Conservation (phyloP, 352 stramenopile species). For the Phytophthora sojae region DNA sequence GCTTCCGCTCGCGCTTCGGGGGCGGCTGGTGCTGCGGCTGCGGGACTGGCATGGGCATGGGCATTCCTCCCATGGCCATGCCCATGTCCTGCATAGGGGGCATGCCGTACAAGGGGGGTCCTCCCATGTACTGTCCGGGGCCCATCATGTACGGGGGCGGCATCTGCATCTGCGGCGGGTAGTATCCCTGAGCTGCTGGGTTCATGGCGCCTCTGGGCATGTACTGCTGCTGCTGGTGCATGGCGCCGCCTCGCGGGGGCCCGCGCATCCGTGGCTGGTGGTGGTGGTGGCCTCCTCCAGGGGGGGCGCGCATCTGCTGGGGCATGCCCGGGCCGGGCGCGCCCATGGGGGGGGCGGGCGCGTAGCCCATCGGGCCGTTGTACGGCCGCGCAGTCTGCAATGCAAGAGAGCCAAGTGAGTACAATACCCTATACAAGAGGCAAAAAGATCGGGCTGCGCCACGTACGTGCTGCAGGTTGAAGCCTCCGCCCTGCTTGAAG, state of each 20-base stretch:
- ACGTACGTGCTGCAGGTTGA: constrained; percentile 54
- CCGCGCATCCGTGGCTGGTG: constrained; percentile 49
- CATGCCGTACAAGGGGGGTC: constrained; percentile 52
- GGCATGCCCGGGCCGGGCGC: constrained; percentile 38
- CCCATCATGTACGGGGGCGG: constrained; percentile 60
- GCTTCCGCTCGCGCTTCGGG: constrained; percentile 58
- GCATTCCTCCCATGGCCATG: constrained; percentile 52
- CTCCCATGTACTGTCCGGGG: constrained; percentile 47
- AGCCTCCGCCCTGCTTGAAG: constrained; percentile 51
- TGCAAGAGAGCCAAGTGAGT: background rate
- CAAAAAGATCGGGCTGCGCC: background rate
- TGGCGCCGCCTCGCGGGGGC: constrained; percentile 41
- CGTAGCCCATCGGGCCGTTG: constrained; percentile 52
- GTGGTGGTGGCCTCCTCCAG: constrained; percentile 40
- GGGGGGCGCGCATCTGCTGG: constrained; percentile 61
- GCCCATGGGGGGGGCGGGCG: constrained; percentile 35
- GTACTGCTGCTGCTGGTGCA: constrained; percentile 53
- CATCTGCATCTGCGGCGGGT: constrained; percentile 55
- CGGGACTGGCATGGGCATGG: constrained; percentile 44
- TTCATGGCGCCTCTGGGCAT: constrained; percentile 52
- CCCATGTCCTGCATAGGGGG: constrained; percentile 53
- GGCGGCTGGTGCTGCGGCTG: constrained; percentile 46
- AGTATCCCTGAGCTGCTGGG: constrained; percentile 49
- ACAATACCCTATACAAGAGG: background rate
- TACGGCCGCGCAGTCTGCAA: constrained; percentile 48